Conservation (phyloP, 2,329 filamentous ascomycete species). For the Alternaria triticimaculans region DNA sequence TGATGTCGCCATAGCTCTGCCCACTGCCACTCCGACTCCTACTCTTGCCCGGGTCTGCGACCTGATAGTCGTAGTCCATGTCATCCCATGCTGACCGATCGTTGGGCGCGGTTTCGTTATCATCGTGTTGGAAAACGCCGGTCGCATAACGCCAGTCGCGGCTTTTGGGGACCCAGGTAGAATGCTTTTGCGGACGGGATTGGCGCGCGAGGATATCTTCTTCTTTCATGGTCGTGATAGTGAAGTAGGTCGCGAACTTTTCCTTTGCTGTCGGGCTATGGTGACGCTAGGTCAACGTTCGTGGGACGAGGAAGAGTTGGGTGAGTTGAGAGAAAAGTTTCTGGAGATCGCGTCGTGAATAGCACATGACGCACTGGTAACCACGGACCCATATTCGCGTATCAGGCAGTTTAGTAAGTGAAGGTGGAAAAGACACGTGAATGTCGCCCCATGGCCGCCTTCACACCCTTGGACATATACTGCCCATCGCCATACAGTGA, state of each 20-base stretch:
- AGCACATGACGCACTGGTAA: not conserved
- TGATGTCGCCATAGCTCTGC: not conserved
- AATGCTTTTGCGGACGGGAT: conserved; percentile 23
- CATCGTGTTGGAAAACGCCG: conserved; percentile 19
- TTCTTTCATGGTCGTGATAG: conserved; percentile 1
- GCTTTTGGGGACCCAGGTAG: conserved; percentile 12
- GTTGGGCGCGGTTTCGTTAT: conserved; percentile 13
- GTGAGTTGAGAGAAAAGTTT: not conserved
- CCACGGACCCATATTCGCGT: not conserved
- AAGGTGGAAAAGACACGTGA: not conserved
- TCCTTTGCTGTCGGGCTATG: not conserved
- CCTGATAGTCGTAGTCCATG: conserved; percentile 17
- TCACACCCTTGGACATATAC: not conserved
- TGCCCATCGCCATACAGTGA: not conserved
- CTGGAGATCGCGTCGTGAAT: not conserved
- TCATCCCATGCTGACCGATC: conserved; percentile 19
- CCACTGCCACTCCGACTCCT: not conserved
- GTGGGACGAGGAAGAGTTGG: not conserved
- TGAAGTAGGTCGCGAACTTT: not conserved
- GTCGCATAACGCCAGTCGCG: conserved; percentile 28
- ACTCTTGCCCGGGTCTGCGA: not conserved
- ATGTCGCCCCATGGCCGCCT: not conserved
- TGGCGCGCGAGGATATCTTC: conserved; percentile 22
- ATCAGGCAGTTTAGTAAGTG: not conserved
- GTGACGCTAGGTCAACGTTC: not conserved